Base-by-base conservation (phyloP, 352 stramenopile species). In the Globisporangium takayamanum region DNA sequence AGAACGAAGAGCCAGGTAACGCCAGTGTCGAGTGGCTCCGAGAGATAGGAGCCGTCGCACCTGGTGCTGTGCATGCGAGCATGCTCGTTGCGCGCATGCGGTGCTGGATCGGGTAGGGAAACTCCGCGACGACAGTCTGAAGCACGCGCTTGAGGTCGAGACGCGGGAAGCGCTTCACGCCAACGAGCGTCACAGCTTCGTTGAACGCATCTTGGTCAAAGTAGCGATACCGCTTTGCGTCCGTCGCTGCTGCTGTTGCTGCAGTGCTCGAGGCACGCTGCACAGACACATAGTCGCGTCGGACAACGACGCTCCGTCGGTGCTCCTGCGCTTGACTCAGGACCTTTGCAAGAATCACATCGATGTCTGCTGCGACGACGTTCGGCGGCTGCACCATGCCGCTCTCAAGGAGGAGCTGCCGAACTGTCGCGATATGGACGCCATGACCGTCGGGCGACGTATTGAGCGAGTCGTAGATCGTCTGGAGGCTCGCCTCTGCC, bases 171-270 rank as follows among this genome's bases (percentile, higher is more conserved):
- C 73, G 68, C 42, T 82, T 82, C 54, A 86, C 78, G 0, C 70
- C 71, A 26, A 91, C 65, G 30, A 91, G 60, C 22, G 80, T 89
- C 30, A 88, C 64, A 5, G 80, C 78, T 53, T 92, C 79, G 33
- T 85, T 89, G 57, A 91, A 92, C 16, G 74, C 56, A 52, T 84
- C 75, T 39, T 78, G 69, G 46, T 76, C 78, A 53, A 92, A 92
- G 49, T 83, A 91, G 2, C 83, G 75, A 41, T 76, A 83, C 18
- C 68, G 67, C 50, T 74, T 78, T 22, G 57, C 64, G 18, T 87
- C 74, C 20, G 26, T 49, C 49, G 59, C 46, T 25, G 69, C 50
- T 37, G 26, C 53, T 47, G 30, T 50, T 0, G 61, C 51, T 20
- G 62, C 1, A 22, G 44, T 18, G 8, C 15, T 14, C 18, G 44